These are phyloP conservation scores for Globisporangium viniferum DNA, from an alignment of 352 stramenopile genomes.

Conservation along the genomic window DNA sequence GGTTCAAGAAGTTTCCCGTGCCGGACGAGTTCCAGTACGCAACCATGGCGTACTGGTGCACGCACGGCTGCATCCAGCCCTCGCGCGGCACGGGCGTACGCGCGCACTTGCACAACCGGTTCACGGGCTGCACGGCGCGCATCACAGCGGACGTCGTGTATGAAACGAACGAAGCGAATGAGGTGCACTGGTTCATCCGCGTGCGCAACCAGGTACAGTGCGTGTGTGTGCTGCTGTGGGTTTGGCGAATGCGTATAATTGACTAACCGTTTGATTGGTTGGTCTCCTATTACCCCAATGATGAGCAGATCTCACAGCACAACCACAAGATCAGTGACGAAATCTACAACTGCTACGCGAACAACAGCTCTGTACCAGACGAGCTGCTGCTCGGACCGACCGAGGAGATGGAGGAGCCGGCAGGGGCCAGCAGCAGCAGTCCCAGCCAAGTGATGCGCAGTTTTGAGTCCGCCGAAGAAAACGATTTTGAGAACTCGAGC, in stretches of 20 bases:
- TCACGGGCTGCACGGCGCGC: slow-evolving; percentile 68
- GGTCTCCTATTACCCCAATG: not conserved
- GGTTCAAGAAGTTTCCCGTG: slow-evolving; percentile 67
- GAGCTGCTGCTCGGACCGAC: slow-evolving; percentile 48
- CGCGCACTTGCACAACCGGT: slow-evolving; percentile 72
- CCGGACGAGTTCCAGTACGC: slow-evolving; percentile 75
- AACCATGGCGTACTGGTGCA: slow-evolving; percentile 86
- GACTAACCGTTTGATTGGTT: not conserved
- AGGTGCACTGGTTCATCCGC: slow-evolving; percentile 61
- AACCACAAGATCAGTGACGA: slow-evolving; percentile 78
- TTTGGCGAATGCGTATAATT: not conserved
- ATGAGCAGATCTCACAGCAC: slow-evolving; percentile 57
- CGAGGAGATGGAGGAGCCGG: slow-evolving; percentile 11
- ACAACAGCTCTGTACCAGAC: slow-evolving; percentile 77
- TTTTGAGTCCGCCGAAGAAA: slow-evolving; percentile 28
- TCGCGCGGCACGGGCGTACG: slow-evolving; percentile 70
- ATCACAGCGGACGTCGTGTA: slow-evolving; percentile 77
- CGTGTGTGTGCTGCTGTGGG: too few species aligned
- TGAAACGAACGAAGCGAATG: slow-evolving; percentile 43
- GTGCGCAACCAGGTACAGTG: slow-evolving; percentile 64
- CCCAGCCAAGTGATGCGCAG: slow-evolving; percentile 19
- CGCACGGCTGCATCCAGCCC: slow-evolving; percentile 76
- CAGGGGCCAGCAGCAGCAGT: not conserved
- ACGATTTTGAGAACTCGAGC: slow-evolving; percentile 22
- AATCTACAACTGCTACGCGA: slow-evolving; percentile 77